Evolutionary conservation across 129 eudicot species (phyloP).

Genomic region (Centaurea solstitialis): DNA sequence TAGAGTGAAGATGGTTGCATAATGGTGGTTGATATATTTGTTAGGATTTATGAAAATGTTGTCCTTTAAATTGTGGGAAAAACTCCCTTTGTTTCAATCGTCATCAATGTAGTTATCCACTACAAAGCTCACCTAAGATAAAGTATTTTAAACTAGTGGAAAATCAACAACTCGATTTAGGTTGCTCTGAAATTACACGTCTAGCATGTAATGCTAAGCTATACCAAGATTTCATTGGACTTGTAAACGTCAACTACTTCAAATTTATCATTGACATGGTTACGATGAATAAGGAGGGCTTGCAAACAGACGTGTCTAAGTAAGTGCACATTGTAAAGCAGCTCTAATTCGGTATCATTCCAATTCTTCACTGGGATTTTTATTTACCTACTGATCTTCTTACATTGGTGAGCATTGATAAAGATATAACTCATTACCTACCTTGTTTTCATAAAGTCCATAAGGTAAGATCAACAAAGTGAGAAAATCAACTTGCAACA

Average conservation of each 20-base stretch:
- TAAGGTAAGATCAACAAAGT: neutral
- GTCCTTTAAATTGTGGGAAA: slow-evolving; percentile 1
- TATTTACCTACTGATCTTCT: slow-evolving; percentile 27
- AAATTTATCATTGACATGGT: neutral
- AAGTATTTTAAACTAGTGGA: slow-evolving; percentile 11
- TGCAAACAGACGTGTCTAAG: slow-evolving; percentile 31
- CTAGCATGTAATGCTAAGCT: slow-evolving; percentile 19
- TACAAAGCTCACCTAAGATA: no score
- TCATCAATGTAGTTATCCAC: no score
- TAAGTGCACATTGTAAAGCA: slow-evolving; percentile 40
- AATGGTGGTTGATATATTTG: no score
- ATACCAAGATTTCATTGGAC: slow-evolving; percentile 21
- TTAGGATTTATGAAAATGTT: no score
- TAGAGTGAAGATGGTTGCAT: no score
- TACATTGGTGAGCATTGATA: slow-evolving; percentile 19
- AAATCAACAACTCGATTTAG: slow-evolving; percentile 25
- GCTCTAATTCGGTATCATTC: slow-evolving; percentile 26
- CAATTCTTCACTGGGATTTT: slow-evolving; percentile 16
- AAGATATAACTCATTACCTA: neutral
- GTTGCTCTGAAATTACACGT: slow-evolving; percentile 26
- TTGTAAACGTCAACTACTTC: slow-evolving; percentile 26
- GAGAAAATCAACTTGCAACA: neutral
- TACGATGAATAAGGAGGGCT: slow-evolving; percentile 2
- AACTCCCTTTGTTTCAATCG: no score
- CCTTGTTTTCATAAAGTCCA: slow-evolving; percentile 28